Conservation (phyloP, 108 stramenopile species). For the Nannochloropsis granulata region DNA sequence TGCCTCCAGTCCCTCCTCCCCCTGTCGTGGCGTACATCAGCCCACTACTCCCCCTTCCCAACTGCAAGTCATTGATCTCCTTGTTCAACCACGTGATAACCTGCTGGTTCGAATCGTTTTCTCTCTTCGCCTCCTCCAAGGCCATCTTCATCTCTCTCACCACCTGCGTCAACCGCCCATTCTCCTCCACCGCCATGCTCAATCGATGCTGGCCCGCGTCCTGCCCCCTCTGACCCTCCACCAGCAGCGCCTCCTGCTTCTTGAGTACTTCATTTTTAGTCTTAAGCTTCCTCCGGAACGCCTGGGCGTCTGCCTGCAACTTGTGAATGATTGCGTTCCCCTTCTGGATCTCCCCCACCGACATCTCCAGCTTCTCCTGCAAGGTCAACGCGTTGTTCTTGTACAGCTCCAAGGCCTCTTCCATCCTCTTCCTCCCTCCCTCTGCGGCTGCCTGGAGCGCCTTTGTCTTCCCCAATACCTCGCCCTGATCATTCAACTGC, state of each 20-base stretch:
- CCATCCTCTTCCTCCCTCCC: constrained; percentile 5
- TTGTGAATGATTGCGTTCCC: constrained; percentile 39
- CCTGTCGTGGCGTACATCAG: background rate
- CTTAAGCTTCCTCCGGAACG: constrained; percentile 11
- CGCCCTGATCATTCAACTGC: background rate
- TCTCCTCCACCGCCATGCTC: background rate
- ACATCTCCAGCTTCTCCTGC: constrained; percentile 38
- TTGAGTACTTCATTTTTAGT: constrained; percentile 38
- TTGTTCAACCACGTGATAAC: constrained; percentile 45
- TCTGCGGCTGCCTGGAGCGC: constrained; percentile 23
- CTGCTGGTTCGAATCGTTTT: constrained; percentile 41
- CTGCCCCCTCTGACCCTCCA: background rate
- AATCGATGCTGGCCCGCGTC: background rate
- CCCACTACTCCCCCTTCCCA: background rate
- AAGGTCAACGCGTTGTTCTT: constrained; percentile 24
- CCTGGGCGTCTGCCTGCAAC: constrained; percentile 20
- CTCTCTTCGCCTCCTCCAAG: constrained; percentile 25
- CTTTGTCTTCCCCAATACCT: constrained; percentile 15
- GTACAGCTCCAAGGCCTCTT: constrained; percentile 30
- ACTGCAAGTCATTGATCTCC: constrained; percentile 32
- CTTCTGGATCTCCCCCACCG: constrained; percentile 32
- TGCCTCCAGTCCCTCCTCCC: background rate
- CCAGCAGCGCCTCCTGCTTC: constrained; percentile 29
- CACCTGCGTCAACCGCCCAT: constrained; percentile 4
- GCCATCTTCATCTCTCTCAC: constrained; percentile 15